Evolutionary conservation across 192 early-diverging fungal species (phyloP).

Genomic region (Rhizoclosmatium globosum): DNA sequence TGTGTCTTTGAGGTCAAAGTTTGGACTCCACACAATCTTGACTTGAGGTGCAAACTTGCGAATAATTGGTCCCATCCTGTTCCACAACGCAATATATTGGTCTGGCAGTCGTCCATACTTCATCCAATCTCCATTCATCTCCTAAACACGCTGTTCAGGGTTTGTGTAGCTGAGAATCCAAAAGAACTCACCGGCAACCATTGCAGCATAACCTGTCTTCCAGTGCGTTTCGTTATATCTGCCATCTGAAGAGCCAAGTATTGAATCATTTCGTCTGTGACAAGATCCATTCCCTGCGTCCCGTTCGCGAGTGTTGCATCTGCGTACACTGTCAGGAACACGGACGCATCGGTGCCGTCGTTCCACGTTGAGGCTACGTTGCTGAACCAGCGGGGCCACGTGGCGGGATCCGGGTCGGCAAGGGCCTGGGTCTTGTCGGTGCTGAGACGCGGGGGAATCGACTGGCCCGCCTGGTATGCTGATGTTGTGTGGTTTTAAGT

Average conservation of each 20-base stretch:
- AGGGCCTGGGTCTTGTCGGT: background rate
- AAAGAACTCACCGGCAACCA: background rate
- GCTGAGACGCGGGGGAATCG: background rate
- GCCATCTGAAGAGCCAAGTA: background rate
- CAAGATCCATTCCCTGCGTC: background rate
- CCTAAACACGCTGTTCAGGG: too few relatives aligned
- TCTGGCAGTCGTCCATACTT: background rate
- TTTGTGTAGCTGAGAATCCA: too few relatives aligned
- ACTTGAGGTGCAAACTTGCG: background rate
- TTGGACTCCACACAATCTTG: conserved; percentile 27
- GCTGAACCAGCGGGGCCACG: background rate
- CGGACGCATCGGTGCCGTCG: conserved; percentile 9
- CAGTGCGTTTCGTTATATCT: background rate
- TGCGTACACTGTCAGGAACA: conserved; percentile 9
- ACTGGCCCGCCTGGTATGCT: background rate
- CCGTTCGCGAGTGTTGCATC: background rate
- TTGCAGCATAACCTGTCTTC: background rate
- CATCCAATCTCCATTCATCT: conserved; percentile 28
- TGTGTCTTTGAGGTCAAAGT: conserved; percentile 10
- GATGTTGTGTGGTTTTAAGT: too few relatives aligned
- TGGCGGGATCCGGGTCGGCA: background rate
- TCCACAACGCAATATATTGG: conserved; percentile 11
- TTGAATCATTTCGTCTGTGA: background rate
- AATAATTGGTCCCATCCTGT: conserved; percentile 26
- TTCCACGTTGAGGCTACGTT: background rate